A percentile compares a stretch with the other conserved stretches of the same genome.
Conservation (phyloP, 139 green algal genomes). For the Chara braunii region DNA sequence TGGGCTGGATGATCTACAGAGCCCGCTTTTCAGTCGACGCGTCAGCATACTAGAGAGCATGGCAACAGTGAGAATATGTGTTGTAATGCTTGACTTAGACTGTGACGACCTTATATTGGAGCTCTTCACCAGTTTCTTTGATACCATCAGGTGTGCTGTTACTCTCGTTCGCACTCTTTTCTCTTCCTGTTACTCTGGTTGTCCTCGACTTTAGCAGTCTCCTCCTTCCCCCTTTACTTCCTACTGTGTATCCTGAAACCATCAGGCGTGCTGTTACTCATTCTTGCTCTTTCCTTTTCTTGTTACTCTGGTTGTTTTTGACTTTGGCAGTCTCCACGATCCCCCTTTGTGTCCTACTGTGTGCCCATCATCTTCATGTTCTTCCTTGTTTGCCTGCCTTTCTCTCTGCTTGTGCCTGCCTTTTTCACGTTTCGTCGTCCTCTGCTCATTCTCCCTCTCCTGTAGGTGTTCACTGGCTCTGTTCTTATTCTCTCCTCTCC, state of each 20-base stretch:
- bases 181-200: neutral
- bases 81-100: conserved; percentile 41
- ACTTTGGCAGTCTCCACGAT: no score
- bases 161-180: neutral
- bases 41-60: conserved; percentile 37
- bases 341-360: no score
- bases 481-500: no score
- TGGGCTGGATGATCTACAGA: conserved; percentile 1
- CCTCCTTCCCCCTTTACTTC: no score
- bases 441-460: no score
- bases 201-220: neutral
- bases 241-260: no score
- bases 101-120: conserved; percentile 18
- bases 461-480: no score
- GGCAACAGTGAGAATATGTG: conserved; percentile 22
- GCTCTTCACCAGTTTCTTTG: conserved; percentile 30
- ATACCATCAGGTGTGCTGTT: conserved; percentile 18
- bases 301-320: neutral
- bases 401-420: neutral
- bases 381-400: neutral
- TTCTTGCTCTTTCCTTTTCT: neutral
- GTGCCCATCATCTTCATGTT: neutral
- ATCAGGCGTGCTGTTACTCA: conserved; percentile 14
- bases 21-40: neutral
- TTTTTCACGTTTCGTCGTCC: no score